Conservation (phyloP, 2,329 filamentous ascomycete species). For the Hypoxylon sp. region DNA sequence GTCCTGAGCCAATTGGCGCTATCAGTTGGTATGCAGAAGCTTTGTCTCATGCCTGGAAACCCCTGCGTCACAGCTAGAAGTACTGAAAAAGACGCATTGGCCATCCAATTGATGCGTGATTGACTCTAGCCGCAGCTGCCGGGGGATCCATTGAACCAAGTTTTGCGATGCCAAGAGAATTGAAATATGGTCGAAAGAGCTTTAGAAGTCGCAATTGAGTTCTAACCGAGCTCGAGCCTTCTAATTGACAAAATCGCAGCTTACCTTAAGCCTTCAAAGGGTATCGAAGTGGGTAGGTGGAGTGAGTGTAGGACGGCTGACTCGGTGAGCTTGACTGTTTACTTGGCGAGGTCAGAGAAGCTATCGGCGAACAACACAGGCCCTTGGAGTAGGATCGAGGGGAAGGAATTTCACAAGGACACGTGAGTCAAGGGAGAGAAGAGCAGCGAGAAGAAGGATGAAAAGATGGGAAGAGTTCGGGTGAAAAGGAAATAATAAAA, state of each 20-base stretch:
- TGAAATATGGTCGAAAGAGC: slow-evolving; percentile 7
- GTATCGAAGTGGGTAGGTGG: slow-evolving; percentile 28
- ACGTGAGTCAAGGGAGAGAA: slow-evolving; percentile 50
- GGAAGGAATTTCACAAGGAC: slow-evolving; percentile 48
- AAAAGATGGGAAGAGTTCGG: slow-evolving; percentile 41
- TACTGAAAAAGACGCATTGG: slow-evolving; percentile 38
- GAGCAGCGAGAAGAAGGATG: slow-evolving; percentile 39
- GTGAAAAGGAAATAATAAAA: slow-evolving; percentile 48
- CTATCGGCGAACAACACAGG: slow-evolving; percentile 52
- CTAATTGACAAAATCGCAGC: slow-evolving; percentile 39
- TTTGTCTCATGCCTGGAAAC: not conserved
- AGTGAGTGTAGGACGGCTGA: slow-evolving; percentile 29
- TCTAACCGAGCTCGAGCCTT: slow-evolving; percentile 15
- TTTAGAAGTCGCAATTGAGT: slow-evolving; percentile 6
- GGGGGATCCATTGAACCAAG: slow-evolving; percentile 10
- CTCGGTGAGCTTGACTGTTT: slow-evolving; percentile 41
- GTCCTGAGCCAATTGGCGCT: slow-evolving; percentile 23
- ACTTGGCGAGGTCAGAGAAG: slow-evolving; percentile 40
- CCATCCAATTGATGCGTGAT: slow-evolving; percentile 12
- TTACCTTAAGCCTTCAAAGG: slow-evolving; percentile 31
- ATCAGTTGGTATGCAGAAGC: slow-evolving; percentile 24
- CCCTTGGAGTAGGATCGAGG: slow-evolving; percentile 48
- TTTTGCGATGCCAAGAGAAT: slow-evolving; percentile 5
- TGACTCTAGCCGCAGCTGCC: slow-evolving; percentile 7
- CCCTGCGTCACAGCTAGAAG: not conserved